A percentile compares a stretch with the other conserved stretches of the same genome.
phyloP scores from a whole-genome alignment of 2,329 filamentous ascomycete species.

The Emydomyces testavorans region DNA sequence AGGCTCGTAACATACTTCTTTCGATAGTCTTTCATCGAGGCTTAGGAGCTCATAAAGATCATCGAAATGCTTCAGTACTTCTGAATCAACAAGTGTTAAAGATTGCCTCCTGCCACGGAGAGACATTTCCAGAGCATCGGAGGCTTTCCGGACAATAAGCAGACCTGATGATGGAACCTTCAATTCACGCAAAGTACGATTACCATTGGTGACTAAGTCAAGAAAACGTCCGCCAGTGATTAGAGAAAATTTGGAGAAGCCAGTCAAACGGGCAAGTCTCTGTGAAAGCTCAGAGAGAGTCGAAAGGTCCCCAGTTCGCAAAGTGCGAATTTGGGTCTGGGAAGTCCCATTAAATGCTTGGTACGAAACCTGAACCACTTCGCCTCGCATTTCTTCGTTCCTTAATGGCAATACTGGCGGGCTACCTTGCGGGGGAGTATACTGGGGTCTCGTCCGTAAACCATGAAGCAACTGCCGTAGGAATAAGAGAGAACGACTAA shows the following conservation, averaged over 20 bases:
- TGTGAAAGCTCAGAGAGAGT: constrained; percentile 59
- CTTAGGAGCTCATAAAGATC: constrained; percentile 72
- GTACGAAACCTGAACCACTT: constrained; percentile 57
- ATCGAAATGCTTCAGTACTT: constrained; percentile 70
- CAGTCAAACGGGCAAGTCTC: constrained; percentile 55
- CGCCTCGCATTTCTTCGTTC: constrained; percentile 48
- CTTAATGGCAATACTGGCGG: constrained; percentile 46
- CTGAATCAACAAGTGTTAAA: constrained; percentile 56
- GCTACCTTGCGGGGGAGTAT: constrained; percentile 49
- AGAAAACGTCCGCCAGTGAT: constrained; percentile 60
- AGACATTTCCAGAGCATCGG: constrained; percentile 35
- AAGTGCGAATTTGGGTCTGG: constrained; percentile 48
- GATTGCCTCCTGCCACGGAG: constrained; percentile 35
- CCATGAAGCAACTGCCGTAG: constrained; percentile 55
- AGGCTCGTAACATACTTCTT: constrained; percentile 44
- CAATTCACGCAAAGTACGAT: constrained; percentile 56
- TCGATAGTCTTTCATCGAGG: constrained; percentile 57
- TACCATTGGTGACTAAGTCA: constrained; percentile 47
- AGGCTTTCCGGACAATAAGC: constrained; percentile 51
- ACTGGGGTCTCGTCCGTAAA: constrained; percentile 43
- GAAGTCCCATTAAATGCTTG: constrained; percentile 57
- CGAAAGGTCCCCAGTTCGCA: constrained; percentile 59
- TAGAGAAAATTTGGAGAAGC: constrained; percentile 62
- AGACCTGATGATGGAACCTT: constrained; percentile 49
- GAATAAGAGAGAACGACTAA: constrained; percentile 57